A percentile compares a stretch with the other conserved stretches of the same genome.
Conservation (phyloP, 805 yeast genomes). For the Torulaspora franciscae region DNA sequence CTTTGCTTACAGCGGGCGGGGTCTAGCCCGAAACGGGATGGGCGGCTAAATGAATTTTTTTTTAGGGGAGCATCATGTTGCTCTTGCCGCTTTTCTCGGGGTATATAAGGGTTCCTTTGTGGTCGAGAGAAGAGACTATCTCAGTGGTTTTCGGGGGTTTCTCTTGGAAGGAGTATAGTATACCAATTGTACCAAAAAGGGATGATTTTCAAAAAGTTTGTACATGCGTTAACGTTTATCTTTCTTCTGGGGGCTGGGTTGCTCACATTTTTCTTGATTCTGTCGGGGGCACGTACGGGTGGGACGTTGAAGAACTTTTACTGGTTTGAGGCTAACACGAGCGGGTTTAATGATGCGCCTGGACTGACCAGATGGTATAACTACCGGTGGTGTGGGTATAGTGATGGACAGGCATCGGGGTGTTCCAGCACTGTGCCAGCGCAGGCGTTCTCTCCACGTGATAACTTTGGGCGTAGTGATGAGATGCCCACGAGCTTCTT, state of each 20-base stretch:
- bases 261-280: constrained; percentile 55
- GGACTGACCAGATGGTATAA: constrained; percentile 69
- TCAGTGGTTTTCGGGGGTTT: background rate
- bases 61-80: constrained; percentile 4
- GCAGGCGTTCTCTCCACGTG: constrained; percentile 77
- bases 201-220: constrained; percentile 29
- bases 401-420: constrained; percentile 42
- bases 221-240: constrained; percentile 31
- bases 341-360: constrained; percentile 42
- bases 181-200: background rate
- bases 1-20: constrained; percentile 2
- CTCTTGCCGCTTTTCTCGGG: background rate
- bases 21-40: background rate
- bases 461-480: constrained; percentile 55
- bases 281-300: constrained; percentile 55
- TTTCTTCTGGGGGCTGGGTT: constrained; percentile 46
- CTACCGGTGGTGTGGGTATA: constrained; percentile 55
- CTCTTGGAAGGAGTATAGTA: background rate
- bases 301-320: constrained; percentile 62
- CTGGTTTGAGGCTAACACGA: constrained; percentile 76
- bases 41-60: constrained; percentile 3
- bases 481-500: constrained; percentile 54
- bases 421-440: constrained; percentile 63
- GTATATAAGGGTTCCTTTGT: constrained; percentile 1
- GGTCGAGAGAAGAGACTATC: background rate